Base-by-base conservation (phyloP, 192 early-diverging fungal species). In the Diversispora eburnea region DNA sequence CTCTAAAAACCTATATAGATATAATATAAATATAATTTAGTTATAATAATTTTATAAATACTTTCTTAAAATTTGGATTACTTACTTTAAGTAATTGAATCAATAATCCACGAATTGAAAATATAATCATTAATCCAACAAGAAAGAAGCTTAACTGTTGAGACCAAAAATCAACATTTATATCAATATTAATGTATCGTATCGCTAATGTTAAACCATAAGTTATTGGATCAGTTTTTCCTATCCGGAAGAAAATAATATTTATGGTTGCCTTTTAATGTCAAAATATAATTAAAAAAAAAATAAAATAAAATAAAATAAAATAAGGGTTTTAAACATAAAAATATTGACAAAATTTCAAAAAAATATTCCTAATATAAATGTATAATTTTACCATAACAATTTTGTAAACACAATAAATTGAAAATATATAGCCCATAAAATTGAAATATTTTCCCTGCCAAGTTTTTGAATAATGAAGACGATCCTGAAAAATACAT, bases 81-180 rank as follows among this genome's bases (percentile, higher is more conserved):
- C 25, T 33, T 33, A 87, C 88, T 76, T 93, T 94, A 19, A 88
- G 84, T 68, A 94, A 88, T 77, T 94, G 89, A 39, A 92, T 83
- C 39, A 98, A 81, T 66, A 97, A 85, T 1, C 94, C 92, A 39
- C 96, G 90, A 46, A 97, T 90, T n/a, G 92, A 91, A 2, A 89
- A 85, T 47, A 95, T 83, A 17, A 98, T 93, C 86, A 98, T 88
- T 15, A 96, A 76, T 33, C 95, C 95, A 57, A 96, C 90, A 80
- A 97, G 89, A 69, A 91, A 87, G 76, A 97, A 97, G 61, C 93
- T 95, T 43, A 97, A 83, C 75, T 97, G 94, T 78, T 94, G 92
- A 19, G 94, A 93, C 91, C 92, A 95, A 49, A 92, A 90, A 46
- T 82, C 86, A 20, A 93, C 80, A 75, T 96, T 94, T 69, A 98